Evolutionary conservation across 2,329 filamentous ascomycete genomes (phyloP).

Genomic region (Xylaria hypoxylon): DNA sequence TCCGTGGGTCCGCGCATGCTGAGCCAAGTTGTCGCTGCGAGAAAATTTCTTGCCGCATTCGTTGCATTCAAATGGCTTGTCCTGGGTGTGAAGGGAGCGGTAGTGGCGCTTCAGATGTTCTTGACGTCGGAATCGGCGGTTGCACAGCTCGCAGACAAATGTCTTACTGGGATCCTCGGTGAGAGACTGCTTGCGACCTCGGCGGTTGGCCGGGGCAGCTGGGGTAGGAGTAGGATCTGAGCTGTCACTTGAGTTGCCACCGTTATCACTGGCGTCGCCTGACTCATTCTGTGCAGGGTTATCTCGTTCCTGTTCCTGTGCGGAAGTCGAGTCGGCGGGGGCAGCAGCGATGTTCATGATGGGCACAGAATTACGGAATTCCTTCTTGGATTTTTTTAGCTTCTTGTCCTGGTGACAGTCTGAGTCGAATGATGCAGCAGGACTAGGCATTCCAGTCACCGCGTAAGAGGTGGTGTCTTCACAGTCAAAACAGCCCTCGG

Average conservation of each 20-base stretch:
- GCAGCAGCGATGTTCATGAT: constrained; percentile 55
- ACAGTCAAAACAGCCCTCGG: constrained; percentile 77
- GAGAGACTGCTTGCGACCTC: constrained; percentile 96
- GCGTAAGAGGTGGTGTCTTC: constrained; percentile 74
- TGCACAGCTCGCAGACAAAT: constrained; percentile 96
- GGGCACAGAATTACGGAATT: constrained; percentile 52
- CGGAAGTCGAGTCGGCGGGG: constrained; percentile 54
- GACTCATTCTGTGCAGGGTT: constrained; percentile 51
- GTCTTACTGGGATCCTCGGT: constrained; percentile 99
- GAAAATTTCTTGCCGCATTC: constrained; percentile 99
- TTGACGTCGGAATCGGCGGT: constrained; percentile 95
- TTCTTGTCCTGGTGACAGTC: constrained; percentile 69
- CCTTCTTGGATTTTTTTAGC: constrained; percentile 66
- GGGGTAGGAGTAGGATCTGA: constrained; percentile 60
- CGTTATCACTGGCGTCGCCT: constrained; percentile 53
- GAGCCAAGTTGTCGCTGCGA: constrained; percentile 94
- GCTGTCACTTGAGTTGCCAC: constrained; percentile 54
- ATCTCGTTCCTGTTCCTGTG: constrained; percentile 53
- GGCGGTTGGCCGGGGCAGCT: constrained; percentile 79
- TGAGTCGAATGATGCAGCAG: constrained; percentile 63
- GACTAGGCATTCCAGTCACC: constrained; percentile 72
- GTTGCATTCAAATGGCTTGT: constrained; percentile 97
- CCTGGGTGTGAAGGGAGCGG: constrained; percentile 96
- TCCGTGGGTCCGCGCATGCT: constrained; percentile 94
- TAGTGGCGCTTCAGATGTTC: constrained; percentile 99